Percentiles rank a stretch among this genome's conserved stretches.
These are phyloP conservation scores for Coemansia sp. DNA, from an alignment of 192 early-diverging fungal genomes.

Conservation along the genomic window DNA sequence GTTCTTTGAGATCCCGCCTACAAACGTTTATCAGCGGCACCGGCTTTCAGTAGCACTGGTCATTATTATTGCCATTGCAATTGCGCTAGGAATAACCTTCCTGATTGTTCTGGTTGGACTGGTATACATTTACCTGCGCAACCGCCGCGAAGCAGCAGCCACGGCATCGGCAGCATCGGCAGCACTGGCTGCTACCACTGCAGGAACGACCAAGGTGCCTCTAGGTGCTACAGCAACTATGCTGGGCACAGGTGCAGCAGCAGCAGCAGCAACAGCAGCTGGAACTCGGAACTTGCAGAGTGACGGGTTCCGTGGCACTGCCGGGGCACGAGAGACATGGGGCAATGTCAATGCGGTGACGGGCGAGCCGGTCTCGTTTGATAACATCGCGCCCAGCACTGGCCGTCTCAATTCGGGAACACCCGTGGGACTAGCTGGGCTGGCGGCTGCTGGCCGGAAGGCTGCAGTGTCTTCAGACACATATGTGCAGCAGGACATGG, in stretches of 20 bases:
- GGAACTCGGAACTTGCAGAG: slow-evolving; percentile 14
- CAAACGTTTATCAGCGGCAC: slow-evolving; percentile 44
- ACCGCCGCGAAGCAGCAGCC: slow-evolving; percentile 51
- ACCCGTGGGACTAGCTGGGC: slow-evolving; percentile 28
- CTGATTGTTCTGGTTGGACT: slow-evolving; percentile 62
- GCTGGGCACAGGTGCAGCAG: slow-evolving; percentile 18
- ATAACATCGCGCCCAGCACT: slow-evolving; percentile 42
- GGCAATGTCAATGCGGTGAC: slow-evolving; percentile 20
- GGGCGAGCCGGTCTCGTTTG: slow-evolving; percentile 49
- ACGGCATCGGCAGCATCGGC: slow-evolving; percentile 53
- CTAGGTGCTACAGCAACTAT: slow-evolving; percentile 9
- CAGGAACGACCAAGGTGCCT: slow-evolving; percentile 34
- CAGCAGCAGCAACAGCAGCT: slow-evolving; percentile 18
- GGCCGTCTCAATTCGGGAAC: slow-evolving; percentile 42
- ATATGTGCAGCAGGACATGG: slow-evolving; percentile 35
- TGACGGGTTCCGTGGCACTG: slow-evolving; percentile 11
- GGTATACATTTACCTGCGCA: slow-evolving; percentile 56
- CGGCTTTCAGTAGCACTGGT: slow-evolving; percentile 59
- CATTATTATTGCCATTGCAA: slow-evolving; percentile 66
- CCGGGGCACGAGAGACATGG: slow-evolving; percentile 32
- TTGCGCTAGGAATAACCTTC: slow-evolving; percentile 64
- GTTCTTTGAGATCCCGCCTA: slow-evolving; percentile 51
- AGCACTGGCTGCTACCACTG: slow-evolving; percentile 41
- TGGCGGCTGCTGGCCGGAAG: slow-evolving; percentile 39
- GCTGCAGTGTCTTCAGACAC: slow-evolving; percentile 48